Base-by-base conservation (phyloP, 2,329 filamentous ascomycete genomes). In the Stachybotrys chlorohalonatus region DNA sequence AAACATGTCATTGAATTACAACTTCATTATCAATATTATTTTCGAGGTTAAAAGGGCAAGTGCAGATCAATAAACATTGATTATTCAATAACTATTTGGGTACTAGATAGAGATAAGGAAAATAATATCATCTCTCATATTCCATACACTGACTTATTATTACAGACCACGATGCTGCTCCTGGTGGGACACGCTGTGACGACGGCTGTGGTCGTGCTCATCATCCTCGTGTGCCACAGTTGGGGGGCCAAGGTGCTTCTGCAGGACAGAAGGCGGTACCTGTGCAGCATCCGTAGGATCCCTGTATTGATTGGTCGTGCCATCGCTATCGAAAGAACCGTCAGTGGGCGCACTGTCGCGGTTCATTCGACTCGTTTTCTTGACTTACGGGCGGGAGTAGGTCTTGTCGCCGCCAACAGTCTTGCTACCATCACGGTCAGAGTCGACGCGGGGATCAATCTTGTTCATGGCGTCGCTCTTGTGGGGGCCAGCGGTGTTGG, bases 261-360 rank as follows among this genome's bases (percentile, higher is more conserved):
- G 69, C 56, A 84, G 49, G 0, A 78, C 74, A 2, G 80, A 83
- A 6, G 81, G 80, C 1, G 80, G 79, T 0, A 82, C 80, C 62
- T 83, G 79, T 0, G 80, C 70, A 1, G 81, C 80, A 57, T 83
- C 80, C 16, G 73, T 77, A 5, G 79, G 79, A 50, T 83, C 79
- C 57, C 68, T 70, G 52, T 62, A 42, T 6, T 54, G 49, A 15
- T 53, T 24, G 7, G 49, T 55, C n/a, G 36, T 9, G 36, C 6
- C 2, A 5, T 13, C 36, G 13, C 36, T 42, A 42, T 42, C 13
- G 9, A 42, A 9, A 13, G 36, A 9, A 42, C 36, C 36, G 36
- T 42, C 36, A 42, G 36, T 9, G 36, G 6, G 36, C 36, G 2
- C 36, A 42, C 36, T 42, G 36, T 4, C 24, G 36, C 3, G 36